phyloP scores from a whole-genome alignment of 345 rosid species.

The Hibiscus trionum region DNA sequence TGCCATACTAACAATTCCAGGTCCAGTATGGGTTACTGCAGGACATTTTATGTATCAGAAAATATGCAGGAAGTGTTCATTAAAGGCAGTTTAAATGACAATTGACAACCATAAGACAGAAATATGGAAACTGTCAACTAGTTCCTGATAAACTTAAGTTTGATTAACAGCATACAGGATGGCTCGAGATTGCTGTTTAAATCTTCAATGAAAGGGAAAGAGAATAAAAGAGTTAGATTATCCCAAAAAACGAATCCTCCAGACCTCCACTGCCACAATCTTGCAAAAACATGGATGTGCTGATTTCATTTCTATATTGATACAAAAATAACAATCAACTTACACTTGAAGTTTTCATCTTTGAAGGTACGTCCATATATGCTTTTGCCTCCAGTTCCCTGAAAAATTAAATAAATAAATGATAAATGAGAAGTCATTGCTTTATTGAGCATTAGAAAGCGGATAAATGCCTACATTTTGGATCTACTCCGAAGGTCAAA shows the following conservation, averaged over 20 bases:
- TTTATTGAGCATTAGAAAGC: not conserved
- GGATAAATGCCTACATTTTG: not conserved
- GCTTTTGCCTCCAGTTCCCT: constrained; percentile 99
- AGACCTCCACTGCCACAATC: not conserved
- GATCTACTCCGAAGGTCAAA: not conserved
- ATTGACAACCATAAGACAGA: not conserved
- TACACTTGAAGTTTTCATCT: constrained; percentile 96
- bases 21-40: constrained; percentile 87
- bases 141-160: not conserved
- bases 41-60: constrained; percentile 15
- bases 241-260: not conserved
- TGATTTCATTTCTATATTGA: not conserved
- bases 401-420: constrained; percentile 18
- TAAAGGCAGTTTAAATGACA: not conserved
- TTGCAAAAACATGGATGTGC: not conserved
- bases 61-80: not conserved
- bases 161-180: not conserved
- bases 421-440: constrained; percentile 12
- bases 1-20: constrained; percentile 97
- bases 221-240: not conserved
- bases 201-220: not conserved
- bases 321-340: constrained; percentile 31
- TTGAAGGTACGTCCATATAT: constrained; percentile 89
- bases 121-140: not conserved
- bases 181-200: not conserved